A percentile compares a stretch with the other conserved stretches of the same genome.
These are phyloP conservation scores for Botrytis cinerea DNA, from an alignment of 2,329 filamentous ascomycete genomes.

Conservation along the genomic window DNA sequence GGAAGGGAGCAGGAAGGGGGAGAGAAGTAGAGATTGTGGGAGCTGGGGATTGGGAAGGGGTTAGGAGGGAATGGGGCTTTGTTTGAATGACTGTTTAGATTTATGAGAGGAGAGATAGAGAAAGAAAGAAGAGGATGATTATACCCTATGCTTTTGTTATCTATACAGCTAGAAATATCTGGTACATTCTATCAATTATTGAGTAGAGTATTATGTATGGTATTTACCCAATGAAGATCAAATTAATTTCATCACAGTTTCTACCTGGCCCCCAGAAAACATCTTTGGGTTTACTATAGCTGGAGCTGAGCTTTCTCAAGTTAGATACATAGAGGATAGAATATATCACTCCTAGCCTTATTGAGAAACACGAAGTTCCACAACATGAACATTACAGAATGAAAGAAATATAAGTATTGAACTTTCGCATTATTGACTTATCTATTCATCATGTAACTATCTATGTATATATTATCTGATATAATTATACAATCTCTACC, in stretches of 20 bases:
- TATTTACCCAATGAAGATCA: neutral
- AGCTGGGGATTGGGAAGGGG: conserved; percentile 39
- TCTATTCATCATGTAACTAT: too few relatives aligned
- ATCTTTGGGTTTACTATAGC: neutral
- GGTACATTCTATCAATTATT: neutral
- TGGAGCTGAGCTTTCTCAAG: neutral
- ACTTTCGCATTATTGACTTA: too few relatives aligned
- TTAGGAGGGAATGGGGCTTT: conserved; percentile 39
- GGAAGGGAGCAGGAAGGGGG: conserved; percentile 33
- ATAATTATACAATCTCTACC: too few relatives aligned
- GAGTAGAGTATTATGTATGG: neutral
- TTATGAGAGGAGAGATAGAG: neutral
- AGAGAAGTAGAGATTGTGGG: conserved; percentile 40
- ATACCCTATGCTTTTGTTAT: conserved; percentile 12
- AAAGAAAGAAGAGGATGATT: conserved; percentile 11
- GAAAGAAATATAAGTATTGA: too few relatives aligned
- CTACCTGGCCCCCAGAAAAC: neutral
- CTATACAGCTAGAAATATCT: neutral
- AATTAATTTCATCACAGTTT: neutral
- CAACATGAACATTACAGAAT: too few relatives aligned
- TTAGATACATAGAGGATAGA: neutral
- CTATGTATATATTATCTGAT: too few relatives aligned
- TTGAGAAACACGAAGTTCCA: too few relatives aligned
- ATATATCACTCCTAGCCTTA: neutral
- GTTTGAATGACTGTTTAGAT: conserved; percentile 30